Evolutionary conservation across 2,329 filamentous ascomycete species (phyloP).

Genomic region (Fusarium musae): DNA sequence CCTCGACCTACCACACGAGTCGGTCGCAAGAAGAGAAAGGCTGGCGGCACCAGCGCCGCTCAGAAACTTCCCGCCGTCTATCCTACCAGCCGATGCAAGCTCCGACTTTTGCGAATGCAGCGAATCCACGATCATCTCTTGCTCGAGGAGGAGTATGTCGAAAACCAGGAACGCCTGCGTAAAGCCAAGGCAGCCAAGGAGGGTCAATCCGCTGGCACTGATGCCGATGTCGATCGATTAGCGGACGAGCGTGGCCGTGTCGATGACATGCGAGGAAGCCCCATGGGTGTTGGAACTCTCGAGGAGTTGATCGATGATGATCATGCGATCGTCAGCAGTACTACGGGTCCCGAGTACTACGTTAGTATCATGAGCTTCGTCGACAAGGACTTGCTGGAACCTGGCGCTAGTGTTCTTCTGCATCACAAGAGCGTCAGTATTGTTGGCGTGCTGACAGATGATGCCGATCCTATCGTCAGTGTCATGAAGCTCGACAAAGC

Average conservation of each 20-base stretch:
- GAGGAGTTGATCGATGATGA: conserved; percentile 99
- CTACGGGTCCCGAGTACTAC: conserved; percentile 97
- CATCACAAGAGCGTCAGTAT: conserved; percentile 99
- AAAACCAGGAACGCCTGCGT: conserved; percentile 96
- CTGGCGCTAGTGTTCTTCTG: conserved; percentile 91
- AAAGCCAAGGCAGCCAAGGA: conserved; percentile 88
- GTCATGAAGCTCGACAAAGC: conserved; percentile 99
- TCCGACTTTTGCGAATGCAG: conserved; percentile 97
- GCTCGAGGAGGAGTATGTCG: conserved; percentile 97
- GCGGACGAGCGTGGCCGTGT: conserved; percentile 95
- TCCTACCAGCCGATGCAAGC: conserved; percentile 96
- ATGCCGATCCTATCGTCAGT: conserved; percentile 92
- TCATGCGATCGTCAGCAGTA: conserved; percentile 97
- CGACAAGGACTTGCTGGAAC: conserved; percentile 97
- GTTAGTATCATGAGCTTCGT: conserved; percentile 99
- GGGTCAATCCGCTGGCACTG: conserved; percentile 73
- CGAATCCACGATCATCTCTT: conserved; percentile 97
- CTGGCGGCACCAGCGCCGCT: conserved; percentile 89
- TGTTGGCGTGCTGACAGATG: conserved; percentile 95
- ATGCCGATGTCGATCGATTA: conserved; percentile 81
- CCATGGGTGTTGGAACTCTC: conserved; percentile 97
- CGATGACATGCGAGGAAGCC: conserved; percentile 97
- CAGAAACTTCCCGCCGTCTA: conserved; percentile 95
- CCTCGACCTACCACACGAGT: conserved; percentile 96
- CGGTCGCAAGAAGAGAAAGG: conserved; percentile 98